phyloP scores from a whole-genome alignment of 441 rosid genomes.

The Melastoma candidum region DNA sequence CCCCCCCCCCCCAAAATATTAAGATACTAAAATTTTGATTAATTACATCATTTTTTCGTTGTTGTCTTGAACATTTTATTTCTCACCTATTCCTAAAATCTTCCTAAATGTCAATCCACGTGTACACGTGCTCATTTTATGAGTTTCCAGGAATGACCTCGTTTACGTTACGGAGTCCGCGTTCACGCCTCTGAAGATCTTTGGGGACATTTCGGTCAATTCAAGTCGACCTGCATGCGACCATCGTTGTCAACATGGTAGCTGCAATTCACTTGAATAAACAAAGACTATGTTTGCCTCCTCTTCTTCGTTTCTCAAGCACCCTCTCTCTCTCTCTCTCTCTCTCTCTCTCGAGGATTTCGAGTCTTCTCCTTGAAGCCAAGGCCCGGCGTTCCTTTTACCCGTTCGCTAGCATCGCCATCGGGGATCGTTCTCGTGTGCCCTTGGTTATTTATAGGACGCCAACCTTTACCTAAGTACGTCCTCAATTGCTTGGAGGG shows the following conservation, averaged over 20 bases:
- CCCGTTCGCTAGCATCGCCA: no score
- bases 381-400: no score
- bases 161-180: conserved; percentile 6
- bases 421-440: conserved; percentile 10
- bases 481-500: background rate
- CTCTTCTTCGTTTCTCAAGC: conserved; percentile 53
- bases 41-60: background rate
- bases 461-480: background rate
- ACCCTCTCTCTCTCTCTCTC: conserved; percentile 10
- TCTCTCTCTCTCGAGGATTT: conserved; percentile 3
- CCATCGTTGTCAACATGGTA: conserved; percentile 72
- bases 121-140: no score
- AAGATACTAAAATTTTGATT: no score
- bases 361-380: no score
- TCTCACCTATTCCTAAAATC: no score
- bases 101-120: no score
- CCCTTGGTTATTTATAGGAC: conserved; percentile 3
- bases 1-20: conserved; percentile 5
- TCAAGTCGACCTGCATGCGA: conserved; percentile 16
- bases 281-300: conserved; percentile 19
- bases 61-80: background rate
- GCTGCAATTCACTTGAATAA: conserved; percentile 54
- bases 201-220: conserved; percentile 14
- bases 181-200: background rate
- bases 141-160: background rate